Evolutionary conservation across 305 asterid genomes (phyloP), one percentile per base, ranked within the genome.

Genomic region (Fraxinus sp.): DNA sequence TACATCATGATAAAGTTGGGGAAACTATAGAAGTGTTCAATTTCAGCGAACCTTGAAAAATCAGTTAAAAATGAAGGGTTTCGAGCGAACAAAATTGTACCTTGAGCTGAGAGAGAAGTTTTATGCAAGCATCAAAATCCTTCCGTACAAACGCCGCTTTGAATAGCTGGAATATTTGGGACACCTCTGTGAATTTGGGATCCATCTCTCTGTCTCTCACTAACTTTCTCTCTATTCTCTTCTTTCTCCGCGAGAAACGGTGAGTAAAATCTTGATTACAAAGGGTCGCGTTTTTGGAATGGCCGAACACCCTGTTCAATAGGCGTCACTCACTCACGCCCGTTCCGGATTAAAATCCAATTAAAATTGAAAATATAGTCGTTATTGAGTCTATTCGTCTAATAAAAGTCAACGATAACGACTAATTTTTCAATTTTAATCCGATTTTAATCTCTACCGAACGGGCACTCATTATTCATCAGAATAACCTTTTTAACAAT

Each of bases 61-160:
- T 32, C 35, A 32, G 35, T 13, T 49, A 66, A 68, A 80, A 57
- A 7, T 0, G n/a, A 36, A 77, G 52, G 59, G 59, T 32, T 20
- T 43, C 0, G 64, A 82, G n/a, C 39, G 22, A 71, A 4, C 41
- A 72, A 77, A 43, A 73, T 26, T 81, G 84, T 80, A 96, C 99
- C 98, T 96, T 96, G 83, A 96, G 99, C 89, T 93, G 92, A 22
- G 94, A 91, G 77, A 96, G 93, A 30, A 94, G 90, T 16, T 71
- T 86, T 64, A 86, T 57, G 74, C 98, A 93, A 73, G 94, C 87
- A 83, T 90, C 97, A 72, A 87, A 93, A 89, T 94, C 99, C 81
- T 91, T 93, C 79, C 95, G 89, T 0, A 86, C 83, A 32, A 90
- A 62, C 5, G 98, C 95, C 20, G 97, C 95, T 80, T 95, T 92